A percentile compares a stretch with the other conserved stretches of the same genome.
These are phyloP conservation scores for Rhodotorula sp. DNA, from an alignment of 1,284 basidiomycete species.

Conservation along the genomic window DNA sequence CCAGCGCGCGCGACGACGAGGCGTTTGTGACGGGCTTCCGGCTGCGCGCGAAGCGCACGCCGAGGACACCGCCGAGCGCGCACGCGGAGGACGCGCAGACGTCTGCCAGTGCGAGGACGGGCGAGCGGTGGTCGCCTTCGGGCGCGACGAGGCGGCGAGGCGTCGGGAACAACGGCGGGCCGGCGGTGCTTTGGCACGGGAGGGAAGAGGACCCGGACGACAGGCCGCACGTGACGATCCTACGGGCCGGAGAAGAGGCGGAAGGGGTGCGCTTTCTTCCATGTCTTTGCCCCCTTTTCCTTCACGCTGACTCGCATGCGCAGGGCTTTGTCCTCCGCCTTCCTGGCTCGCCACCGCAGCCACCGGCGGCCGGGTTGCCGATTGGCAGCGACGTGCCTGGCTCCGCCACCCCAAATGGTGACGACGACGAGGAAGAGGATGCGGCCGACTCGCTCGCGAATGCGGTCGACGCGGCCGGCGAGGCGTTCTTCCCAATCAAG, in stretches of 20 bases:
- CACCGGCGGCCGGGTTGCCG: neutral
- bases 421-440: neutral
- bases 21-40: constrained; percentile 29
- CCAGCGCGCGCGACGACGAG: neutral
- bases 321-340: constrained; percentile 26
- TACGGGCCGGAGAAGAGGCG: constrained; percentile 28
- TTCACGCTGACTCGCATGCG: neutral
- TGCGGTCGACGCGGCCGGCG: constrained; percentile 10
- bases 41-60: constrained; percentile 16
- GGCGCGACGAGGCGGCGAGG: constrained; percentile 13
- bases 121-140: neutral
- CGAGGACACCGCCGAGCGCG: neutral
- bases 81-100: neutral
- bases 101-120: neutral
- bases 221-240: constrained; percentile 23
- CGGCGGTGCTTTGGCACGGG: constrained; percentile 38
- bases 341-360: constrained; percentile 1
- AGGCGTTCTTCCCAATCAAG: constrained; percentile 35
- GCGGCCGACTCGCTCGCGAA: constrained; percentile 13
- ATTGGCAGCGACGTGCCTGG: neutral
- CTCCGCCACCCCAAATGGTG: neutral
- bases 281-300: neutral
- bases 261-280: constrained; percentile 17
- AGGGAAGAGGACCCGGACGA: constrained; percentile 24
- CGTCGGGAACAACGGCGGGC: constrained; percentile 30